Base-by-base conservation (phyloP, 495 filamentous ascomycete species). In the Penicillium atrosanguineum region DNA sequence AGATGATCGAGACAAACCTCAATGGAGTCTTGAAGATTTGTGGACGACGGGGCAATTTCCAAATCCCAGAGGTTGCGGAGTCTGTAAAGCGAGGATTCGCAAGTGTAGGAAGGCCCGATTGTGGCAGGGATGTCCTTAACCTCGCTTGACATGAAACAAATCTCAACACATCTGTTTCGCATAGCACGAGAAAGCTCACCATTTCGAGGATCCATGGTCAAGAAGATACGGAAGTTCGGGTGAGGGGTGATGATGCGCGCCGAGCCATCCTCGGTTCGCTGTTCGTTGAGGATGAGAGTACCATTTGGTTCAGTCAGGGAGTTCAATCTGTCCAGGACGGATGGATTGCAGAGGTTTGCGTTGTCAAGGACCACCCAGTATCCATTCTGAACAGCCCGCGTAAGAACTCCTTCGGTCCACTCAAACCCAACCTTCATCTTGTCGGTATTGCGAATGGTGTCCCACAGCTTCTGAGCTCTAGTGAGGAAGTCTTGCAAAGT, bases 151-250 rank as follows among this genome's bases (percentile, higher is more conserved):
- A 75, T 59, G 51, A 99, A 77, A 57, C 84, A 95, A 7, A 99
- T 86, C 69, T 99, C 95, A 46, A 96, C 78, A 50, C 90, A 89
- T 63, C 95, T 82, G 68, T 99, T 99, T 48, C 95, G 81, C 95
- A 99, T 97, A 4, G 95, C 95, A 50, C 93, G 80, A 7, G 95
- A 97, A 21, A 99, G 78, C 64, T 99, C 95, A 9, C 95, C 95
- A 69, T 96, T 87, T 21, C 85, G 85, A 41, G 95, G 86, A 68
- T 99, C 93, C 77, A 96, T 89, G 3, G 92, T 97, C 57, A 99
- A 69, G 70, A 99, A 97, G 11, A 99, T 78, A 49, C 95, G 82
- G 69, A 97, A 99, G 43, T 88, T 82, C 0, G 88, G 82, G 75
- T 97, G 92, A 3, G 93, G 90, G 46, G 72, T 80, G 39, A 99